phyloP scores from a whole-genome alignment of 345 rosid species.

The Garcia nutans region DNA sequence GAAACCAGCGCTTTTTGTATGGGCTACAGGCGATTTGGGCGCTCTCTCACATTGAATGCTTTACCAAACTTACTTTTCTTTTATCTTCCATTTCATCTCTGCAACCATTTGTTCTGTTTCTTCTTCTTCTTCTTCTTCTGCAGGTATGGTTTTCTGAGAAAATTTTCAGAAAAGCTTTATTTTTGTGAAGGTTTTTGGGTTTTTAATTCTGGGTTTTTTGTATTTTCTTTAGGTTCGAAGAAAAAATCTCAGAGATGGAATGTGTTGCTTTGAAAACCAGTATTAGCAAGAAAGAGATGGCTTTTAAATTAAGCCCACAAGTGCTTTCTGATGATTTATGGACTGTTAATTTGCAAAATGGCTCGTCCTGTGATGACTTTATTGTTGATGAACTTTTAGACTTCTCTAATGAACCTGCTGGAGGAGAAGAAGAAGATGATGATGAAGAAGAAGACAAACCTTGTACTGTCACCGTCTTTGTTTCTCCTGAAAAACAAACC shows the following conservation, averaged over 20 bases:
- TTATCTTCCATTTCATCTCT: constrained; percentile 29
- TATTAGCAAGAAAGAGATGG: constrained; percentile 50
- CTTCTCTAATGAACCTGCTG: constrained; percentile 66
- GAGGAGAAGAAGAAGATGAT: constrained; percentile 24
- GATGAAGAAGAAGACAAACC: constrained; percentile 23
- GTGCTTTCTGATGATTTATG: constrained; percentile 38
- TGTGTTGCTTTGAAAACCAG: constrained; percentile 69
- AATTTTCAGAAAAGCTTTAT: no score
- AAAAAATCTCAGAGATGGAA: constrained; percentile 46
- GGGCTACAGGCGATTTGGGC: constrained; percentile 31
- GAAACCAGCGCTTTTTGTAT: constrained; percentile 36
- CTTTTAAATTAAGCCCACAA: constrained; percentile 38
- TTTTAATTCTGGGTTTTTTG: constrained; percentile 8
- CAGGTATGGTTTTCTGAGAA: constrained; percentile 24
- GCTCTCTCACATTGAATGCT: constrained; percentile 51
- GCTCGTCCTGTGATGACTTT: constrained; percentile 53
- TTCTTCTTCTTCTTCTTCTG: constrained; percentile 15
- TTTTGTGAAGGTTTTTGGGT: not conserved
- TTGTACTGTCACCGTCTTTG: constrained; percentile 14
- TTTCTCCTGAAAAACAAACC: constrained; percentile 20
- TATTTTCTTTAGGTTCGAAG: constrained; percentile 14
- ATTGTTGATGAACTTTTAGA: constrained; percentile 78
- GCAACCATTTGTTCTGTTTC: constrained; percentile 17
- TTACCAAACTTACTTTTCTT: constrained; percentile 60
- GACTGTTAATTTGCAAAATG: constrained; percentile 38